A percentile compares a stretch with the other conserved stretches of the same genome.
These are phyloP conservation scores for Phytophthora pluvialis DNA, from an alignment of 352 stramenopile species.

Conservation along the genomic window DNA sequence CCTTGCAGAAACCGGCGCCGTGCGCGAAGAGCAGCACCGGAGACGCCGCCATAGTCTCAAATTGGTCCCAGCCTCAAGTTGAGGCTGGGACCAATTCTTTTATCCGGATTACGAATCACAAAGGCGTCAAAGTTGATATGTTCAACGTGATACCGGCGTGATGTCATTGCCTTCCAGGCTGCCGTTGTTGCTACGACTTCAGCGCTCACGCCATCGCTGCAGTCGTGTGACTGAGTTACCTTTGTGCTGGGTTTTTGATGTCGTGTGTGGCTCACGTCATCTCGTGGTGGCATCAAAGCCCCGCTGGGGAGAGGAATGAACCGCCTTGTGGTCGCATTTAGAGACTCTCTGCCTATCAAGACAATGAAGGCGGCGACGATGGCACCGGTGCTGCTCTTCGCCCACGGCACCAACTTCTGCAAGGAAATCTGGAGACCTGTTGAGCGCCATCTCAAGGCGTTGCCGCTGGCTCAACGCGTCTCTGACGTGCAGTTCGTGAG, in stretches of 20 bases:
- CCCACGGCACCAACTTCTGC: constrained; percentile 50
- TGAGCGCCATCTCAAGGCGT: constrained; percentile 29
- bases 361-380: not conserved
- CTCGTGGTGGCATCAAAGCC: not conserved
- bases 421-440: constrained; percentile 50
- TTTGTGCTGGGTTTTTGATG: constrained; percentile 3
- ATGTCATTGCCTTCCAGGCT: not conserved
- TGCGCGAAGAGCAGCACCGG: constrained; percentile 56
- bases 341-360: not conserved
- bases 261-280: constrained; percentile 9
- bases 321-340: not conserved
- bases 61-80: not conserved
- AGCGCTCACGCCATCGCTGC: not conserved
- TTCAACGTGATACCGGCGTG: not conserved
- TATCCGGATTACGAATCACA: not conserved
- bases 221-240: not conserved
- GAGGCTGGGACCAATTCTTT: not conserved
- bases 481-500: constrained; percentile 8
- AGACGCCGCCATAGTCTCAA: constrained; percentile 6
- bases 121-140: not conserved
- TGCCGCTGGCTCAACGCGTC: constrained; percentile 25
- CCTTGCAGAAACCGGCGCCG: constrained; percentile 53
- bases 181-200: not conserved
- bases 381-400: constrained; percentile 17
- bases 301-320: not conserved